Base-by-base conservation (phyloP, 2,329 filamentous ascomycete species). In the Sporothrix euskadiensis region DNA sequence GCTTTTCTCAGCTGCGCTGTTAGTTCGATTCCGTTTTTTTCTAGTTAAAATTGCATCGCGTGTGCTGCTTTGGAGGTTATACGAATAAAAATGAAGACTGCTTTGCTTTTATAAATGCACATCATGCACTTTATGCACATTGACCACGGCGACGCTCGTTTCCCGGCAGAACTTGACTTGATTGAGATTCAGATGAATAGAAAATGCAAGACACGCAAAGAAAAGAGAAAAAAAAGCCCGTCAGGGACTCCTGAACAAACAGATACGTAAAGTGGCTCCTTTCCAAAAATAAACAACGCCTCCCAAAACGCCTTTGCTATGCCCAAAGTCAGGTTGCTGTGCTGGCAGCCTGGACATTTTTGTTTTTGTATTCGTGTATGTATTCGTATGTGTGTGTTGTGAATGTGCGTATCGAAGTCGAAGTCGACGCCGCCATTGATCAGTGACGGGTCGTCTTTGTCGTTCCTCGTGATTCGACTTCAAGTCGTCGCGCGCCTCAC, bases 251-350 rank as follows among this genome's bases (percentile, higher is more conserved):
- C 12, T 49, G 10, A 57, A 39, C n/a, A 30, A 9, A 71, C 44
- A 49, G 14, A 59, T n/a, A 71, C 41, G 32, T 71, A 14, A 41
- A 66, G 22, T 52, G 3, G 56, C 32, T 30, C 56, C 47, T 39
- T 35, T 39, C 66, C 66, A 52, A 47, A 56, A 57, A 49, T 32
- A 69, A 70, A 63, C 32, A 70, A 65, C 49, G n/a, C 56, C 56
- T 30, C 14, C 56, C 63, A 61, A 47, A 74, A 75, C 74, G 73
- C 74, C 74, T 32, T 74, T 74, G 74, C 74, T 74, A 74, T 75
- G 74, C 73, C 41, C 47, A 4, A 41, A 16, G n/a, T 56, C 47
- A 69, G 16, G 30, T 47, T 39, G 49, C 66, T 8, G 16, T 7
- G 22, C 3, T 12, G 35, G 66, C 30, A 26, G 47, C 30, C 47